These are phyloP conservation scores for Xylaria flabelliformis DNA, from an alignment of 495 filamentous ascomycete species.

Conservation along the genomic window DNA sequence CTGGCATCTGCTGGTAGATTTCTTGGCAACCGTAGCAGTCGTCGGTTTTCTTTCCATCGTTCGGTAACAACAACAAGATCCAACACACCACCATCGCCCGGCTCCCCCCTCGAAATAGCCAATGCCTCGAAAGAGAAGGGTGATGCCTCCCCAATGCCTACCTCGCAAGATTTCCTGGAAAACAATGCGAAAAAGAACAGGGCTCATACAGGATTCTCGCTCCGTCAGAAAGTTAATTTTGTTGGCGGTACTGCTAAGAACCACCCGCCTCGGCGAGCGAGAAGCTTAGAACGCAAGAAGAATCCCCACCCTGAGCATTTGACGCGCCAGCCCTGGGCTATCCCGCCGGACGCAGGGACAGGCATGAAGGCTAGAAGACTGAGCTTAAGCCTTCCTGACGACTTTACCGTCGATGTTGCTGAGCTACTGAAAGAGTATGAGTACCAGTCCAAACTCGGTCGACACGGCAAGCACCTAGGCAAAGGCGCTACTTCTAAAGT, in stretches of 20 bases:
- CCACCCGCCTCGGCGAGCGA: constrained; percentile 35
- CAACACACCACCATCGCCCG: constrained; percentile 59
- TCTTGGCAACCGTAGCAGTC: constrained; percentile 32
- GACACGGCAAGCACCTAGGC: constrained; percentile 68
- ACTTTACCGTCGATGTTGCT: constrained; percentile 67
- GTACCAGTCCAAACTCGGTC: constrained; percentile 63
- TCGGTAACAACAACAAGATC: constrained; percentile 57
- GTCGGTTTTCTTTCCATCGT: constrained; percentile 55
- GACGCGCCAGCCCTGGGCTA: constrained; percentile 53
- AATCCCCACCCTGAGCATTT: constrained; percentile 35
- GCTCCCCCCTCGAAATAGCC: constrained; percentile 49
- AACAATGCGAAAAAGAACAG: constrained; percentile 52
- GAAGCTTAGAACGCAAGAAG: constrained; percentile 39
- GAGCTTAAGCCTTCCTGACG: constrained; percentile 67
- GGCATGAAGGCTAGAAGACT: constrained; percentile 70
- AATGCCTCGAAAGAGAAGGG: constrained; percentile 39
- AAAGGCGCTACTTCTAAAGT: constrained; percentile 77
- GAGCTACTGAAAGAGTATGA: constrained; percentile 66
- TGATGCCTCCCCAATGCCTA: constrained; percentile 46
- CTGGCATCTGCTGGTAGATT: constrained; percentile 30
- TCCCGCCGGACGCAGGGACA: constrained; percentile 64
- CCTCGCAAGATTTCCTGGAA: constrained; percentile 46
- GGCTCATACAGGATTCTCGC: constrained; percentile 54
- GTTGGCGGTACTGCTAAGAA: constrained; percentile 35
- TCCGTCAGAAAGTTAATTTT: constrained; percentile 47